These are phyloP conservation scores for Colletotrichum tofieldiae DNA, from an alignment of 2,329 filamentous ascomycete species.

Conservation along the genomic window DNA sequence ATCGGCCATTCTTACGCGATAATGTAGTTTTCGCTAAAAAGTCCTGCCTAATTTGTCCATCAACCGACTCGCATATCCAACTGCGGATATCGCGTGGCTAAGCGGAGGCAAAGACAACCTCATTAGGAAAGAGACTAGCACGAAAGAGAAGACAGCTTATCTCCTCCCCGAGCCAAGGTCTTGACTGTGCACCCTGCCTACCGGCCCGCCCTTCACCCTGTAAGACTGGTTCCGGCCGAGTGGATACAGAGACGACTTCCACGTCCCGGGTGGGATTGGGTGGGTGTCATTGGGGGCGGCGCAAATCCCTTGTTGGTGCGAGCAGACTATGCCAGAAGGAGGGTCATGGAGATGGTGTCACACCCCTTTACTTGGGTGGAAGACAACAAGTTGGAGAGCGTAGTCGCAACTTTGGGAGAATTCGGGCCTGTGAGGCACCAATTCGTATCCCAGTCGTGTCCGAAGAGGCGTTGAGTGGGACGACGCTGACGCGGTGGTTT, in stretches of 20 bases:
- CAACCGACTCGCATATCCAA: not conserved
- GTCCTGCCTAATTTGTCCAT: not conserved
- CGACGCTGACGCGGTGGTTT: not conserved
- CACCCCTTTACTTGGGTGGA: too few species aligned
- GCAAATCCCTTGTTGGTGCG: not conserved
- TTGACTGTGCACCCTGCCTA: not conserved
- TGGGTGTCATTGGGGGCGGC: slow-evolving; percentile 6
- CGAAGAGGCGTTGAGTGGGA: not conserved
- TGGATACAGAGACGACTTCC: slow-evolving; percentile 11
- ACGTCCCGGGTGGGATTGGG: not conserved
- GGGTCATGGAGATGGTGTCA: not conserved
- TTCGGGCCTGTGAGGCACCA: not conserved
- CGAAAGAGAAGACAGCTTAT: not conserved
- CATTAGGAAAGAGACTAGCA: not conserved
- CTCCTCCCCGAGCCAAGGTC: not conserved
- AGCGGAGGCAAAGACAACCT: not conserved
- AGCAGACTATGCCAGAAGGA: not conserved
- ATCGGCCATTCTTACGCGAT: not conserved
- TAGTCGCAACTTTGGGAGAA: not conserved
- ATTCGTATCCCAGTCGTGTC: slow-evolving; percentile 7
- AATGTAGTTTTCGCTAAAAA: not conserved
- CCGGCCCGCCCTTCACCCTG: slow-evolving; percentile 17
- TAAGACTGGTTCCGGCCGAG: not conserved
- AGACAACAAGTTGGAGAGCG: not conserved
- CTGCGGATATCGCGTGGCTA: not conserved